Base-by-base conservation (phyloP, 202 grass and related monocot species). In the Setaria italica region DNA sequence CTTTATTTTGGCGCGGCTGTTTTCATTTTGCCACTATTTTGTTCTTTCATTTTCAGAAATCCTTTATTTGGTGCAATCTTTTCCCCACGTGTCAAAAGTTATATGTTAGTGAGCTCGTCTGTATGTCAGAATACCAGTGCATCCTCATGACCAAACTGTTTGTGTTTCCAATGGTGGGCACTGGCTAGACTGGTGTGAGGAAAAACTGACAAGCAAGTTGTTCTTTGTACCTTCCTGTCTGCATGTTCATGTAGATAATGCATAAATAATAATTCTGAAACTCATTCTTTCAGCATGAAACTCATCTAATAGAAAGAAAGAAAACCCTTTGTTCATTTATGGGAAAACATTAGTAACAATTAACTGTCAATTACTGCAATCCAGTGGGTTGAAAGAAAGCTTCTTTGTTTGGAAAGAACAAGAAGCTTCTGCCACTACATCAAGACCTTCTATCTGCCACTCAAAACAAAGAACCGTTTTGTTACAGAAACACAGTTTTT, bases 11-110 rank as follows among this genome's bases (percentile, higher is more conserved):
- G 29, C 35, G 21, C 5, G 20, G 0, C 13, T 63, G 4, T 33
- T 78, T 33, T 63, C 21, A 77, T 77, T 77, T 76, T 59, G 4
- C 74, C 11, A 59, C 35, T 56, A 3, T n/a, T 37, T 74, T 53
- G 6, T 70, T 70, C 3, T 70, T 46, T 43, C 19, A 42, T 72
- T 73, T 73, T 32, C 3, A 1, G 21, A 46, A 33, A 4, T 50
- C 10, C 46, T 17, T 53, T 53, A 37, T 74, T 55, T 7, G 29
- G 4, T 0, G 13, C 33, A 4, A 53, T 25, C 1, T 2, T 35
- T 74, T 55, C 9, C 15, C 16, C 17, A 39, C 51, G 4, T 10
- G 10, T 4, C 48, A 37, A 74, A 35, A 55, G 55, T 55, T 55
- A 37, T 51, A 4, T 74, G 48, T 34, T 54, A 74, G 29, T 54